These are phyloP conservation scores for Auriculariales sp. DNA, from an alignment of 768 basidiomycete species.

Conservation along the genomic window DNA sequence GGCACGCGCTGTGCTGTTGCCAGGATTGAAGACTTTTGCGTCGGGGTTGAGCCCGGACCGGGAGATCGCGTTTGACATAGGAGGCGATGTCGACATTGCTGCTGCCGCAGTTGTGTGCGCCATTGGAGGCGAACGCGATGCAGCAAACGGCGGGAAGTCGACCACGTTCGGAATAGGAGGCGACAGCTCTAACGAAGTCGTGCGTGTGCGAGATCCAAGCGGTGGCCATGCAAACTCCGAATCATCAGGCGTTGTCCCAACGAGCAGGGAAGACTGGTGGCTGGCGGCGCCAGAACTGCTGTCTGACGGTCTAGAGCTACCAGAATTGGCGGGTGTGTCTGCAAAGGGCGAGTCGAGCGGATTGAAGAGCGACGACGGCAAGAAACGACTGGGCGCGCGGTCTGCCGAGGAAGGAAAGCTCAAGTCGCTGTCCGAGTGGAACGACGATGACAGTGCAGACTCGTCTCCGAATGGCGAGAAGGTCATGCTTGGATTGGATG, in stretches of 20 bases:
- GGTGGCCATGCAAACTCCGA: neutral
- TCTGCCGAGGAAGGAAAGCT: constrained; percentile 2
- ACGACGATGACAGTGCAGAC: constrained; percentile 9
- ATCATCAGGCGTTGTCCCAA: no score
- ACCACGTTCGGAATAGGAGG: no score
- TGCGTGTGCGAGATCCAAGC: neutral
- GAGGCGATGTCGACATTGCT: no score
- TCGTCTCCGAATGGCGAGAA: constrained; percentile 44
- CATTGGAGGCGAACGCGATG: neutral
- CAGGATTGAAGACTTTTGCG: constrained; percentile 61
- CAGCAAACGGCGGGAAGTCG: neutral
- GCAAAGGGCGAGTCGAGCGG: constrained; percentile 1
- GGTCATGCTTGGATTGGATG: constrained; percentile 8
- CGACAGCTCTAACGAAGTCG: no score
- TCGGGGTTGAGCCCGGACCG: constrained; percentile 64
- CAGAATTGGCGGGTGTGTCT: neutral
- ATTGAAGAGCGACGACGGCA: constrained; percentile 4
- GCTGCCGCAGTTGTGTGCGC: neutral
- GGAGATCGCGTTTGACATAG: neutral
- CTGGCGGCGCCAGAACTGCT: no score
- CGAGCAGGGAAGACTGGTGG: neutral
- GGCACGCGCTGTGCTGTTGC: neutral
- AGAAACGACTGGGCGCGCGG: neutral
- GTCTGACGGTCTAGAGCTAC: no score
- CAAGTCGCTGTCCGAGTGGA: neutral